Base-by-base conservation (phyloP, 768 basidiomycete species). In the Kwoniella bestiolae region DNA sequence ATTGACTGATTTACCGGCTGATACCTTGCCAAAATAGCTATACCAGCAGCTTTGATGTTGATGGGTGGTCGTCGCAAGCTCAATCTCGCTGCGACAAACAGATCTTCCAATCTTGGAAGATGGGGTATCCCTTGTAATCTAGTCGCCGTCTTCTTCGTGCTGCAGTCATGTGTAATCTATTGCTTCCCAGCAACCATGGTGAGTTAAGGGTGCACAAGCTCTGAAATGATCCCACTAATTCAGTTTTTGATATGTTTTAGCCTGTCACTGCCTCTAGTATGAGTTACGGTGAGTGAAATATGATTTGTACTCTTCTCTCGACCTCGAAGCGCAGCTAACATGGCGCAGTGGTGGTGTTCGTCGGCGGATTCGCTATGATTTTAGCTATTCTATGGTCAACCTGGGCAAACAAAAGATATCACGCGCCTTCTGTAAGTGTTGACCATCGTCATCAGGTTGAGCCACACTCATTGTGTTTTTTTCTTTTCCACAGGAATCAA, bases 111-210 rank as follows among this genome's bases (percentile, higher is more conserved):
- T 41, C 60, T 69, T 29, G 68, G 68, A 34, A 53, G 46, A 34
- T 63, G 51, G 59, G 68, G 68, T 7, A 47, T 66, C 5, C 53
- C 57, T 11, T 69, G 64, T 31, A 69, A 69, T 50, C 23, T 69
- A n/a, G 18, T 69, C 11, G 51, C 64, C 1, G 29, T 56, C 26
- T 69, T 69, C 53, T 69, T 69, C 38, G 60, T 63, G n/a, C 25
- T 69, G 14, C 53, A 69, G 29, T 26, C 64, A 16, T 49, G 34
- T 46, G 60, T 69, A 9, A 66, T 69, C 12, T 69, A 61, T 32
- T 66, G 68, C 41, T 69, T 69, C 55, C 68, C 68, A 6, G 64
- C 68, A 1, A 35, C 52, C 3, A 46, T 49, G 60, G 68, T 69
- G 49, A 57, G 68, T 65, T n/a, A n/a, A n/a, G n/a, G n/a, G 29